Evolutionary conservation across 2,329 filamentous ascomycete species (phyloP), one percentile per base, ranked within the genome.

Genomic region (Alternaria sp.): DNA sequence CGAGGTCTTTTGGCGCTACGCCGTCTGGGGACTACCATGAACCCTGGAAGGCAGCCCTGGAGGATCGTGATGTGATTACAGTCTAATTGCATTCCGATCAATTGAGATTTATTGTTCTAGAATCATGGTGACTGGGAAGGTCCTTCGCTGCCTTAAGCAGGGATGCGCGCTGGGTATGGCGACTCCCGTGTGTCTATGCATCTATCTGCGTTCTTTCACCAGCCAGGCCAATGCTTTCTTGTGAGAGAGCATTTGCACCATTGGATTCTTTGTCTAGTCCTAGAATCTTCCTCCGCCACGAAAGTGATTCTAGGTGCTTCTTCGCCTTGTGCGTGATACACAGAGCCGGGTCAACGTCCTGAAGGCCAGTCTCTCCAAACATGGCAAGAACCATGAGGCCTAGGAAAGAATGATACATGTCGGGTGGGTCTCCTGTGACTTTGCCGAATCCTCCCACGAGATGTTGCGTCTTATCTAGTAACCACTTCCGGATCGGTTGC

Each of bases 321-420:
- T 79, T 81, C 11, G 82, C 83, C 50, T 89, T 86, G 25, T 85
- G 81, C 67, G 91, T 94, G 43, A 95, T 87, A 74, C 93, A 97
- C 55, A 97, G 82, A 1, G 87, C 87, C 0, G 91, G 86, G 77
- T 98, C 93, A 53, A 97, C 85, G 20, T 83, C 80, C 66, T 90
- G 91, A 41, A 98, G 77, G 0, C 87, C 87, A 1, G 85, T 78
- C 69, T 97, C 92, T 8, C 88, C 88, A 78, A 94, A 87, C 15
- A 92, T 87, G 0, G 90, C 89, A 43, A 99, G 83, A 1, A 92
- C 90, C 2, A 93, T 92, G 33, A 98, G 86, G 0, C 94, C 96
- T 28, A 98, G 87, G 77, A 94, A 97, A 0, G 92, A 92, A 77
- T 99, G 96, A 70, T 97, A 93, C 25, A 98, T 85, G 80, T 93